A percentile compares a stretch with the other conserved stretches of the same genome.
Conservation (phyloP, 768 basidiomycete species). For the Suillus bovinus region DNA sequence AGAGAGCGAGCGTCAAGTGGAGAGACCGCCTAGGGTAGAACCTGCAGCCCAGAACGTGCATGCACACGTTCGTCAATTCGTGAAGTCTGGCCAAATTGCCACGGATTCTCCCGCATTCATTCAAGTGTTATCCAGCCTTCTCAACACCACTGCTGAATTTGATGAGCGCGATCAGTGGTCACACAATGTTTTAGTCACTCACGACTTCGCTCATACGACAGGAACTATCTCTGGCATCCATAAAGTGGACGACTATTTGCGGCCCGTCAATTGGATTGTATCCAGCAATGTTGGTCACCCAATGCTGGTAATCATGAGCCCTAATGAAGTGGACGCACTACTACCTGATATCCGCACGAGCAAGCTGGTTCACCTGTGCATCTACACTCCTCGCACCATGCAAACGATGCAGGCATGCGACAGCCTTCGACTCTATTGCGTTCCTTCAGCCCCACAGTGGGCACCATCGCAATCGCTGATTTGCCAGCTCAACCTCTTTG, state of each 20-base stretch:
- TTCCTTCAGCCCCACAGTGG: slow-evolving; percentile 12
- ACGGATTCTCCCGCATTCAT: slow-evolving; percentile 22
- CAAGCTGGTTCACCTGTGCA: slow-evolving; percentile 38
- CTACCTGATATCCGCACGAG: slow-evolving; percentile 37
- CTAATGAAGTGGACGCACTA: slow-evolving; percentile 39
- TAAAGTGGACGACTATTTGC: slow-evolving; percentile 20
- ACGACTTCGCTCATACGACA: slow-evolving; percentile 20
- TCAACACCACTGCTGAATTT: slow-evolving; percentile 8
- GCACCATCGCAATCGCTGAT: not conserved
- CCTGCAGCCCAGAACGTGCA: slow-evolving; percentile 26
- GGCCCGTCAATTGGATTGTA: slow-evolving; percentile 34
- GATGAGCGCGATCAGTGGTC: slow-evolving; percentile 27
- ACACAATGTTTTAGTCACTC: slow-evolving; percentile 17
- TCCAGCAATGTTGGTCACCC: slow-evolving; percentile 11
- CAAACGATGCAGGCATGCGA: slow-evolving; percentile 39
- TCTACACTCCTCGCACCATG: slow-evolving; percentile 42
- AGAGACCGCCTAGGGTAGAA: slow-evolving; percentile 34
- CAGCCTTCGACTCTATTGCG: slow-evolving; percentile 20
- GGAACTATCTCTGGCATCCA: not conserved
- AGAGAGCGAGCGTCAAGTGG: slow-evolving; percentile 41
- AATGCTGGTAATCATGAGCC: slow-evolving; percentile 42
- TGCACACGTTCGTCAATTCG: slow-evolving; percentile 22
- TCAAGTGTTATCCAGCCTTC: slow-evolving; percentile 17
- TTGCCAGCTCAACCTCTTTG: slow-evolving; percentile 32
- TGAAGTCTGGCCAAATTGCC: slow-evolving; percentile 30